Evolutionary conservation across 495 filamentous ascomycete species (phyloP), one percentile per base, ranked within the genome.

Genomic region (Hyaloscypha hepaticicola): DNA sequence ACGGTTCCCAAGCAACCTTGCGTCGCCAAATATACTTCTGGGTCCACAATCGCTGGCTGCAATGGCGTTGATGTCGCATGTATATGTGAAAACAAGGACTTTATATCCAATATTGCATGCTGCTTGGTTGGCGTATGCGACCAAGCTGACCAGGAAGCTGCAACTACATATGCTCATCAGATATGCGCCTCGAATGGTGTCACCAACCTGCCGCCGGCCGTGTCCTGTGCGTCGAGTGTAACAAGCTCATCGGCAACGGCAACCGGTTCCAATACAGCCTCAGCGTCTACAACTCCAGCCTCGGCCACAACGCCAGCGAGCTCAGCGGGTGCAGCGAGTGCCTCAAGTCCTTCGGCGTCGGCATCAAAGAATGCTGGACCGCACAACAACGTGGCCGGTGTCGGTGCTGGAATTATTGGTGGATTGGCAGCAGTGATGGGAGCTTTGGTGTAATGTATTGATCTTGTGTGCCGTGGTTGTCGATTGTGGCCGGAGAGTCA

Each of bases 31-130:
- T 80, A 83, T 51, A 78, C 85, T 7, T 22, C 52, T 8, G 76
- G 74, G 38, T 70, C 73, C 65, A 57, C 69, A 50, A 79, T 80
- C 60, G 83, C 80, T 51, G 65, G 75, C 63, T 93, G 90, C 75
- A 75, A 77, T 16, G 59, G 68, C 19, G 69, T 81, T 55, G 83
- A 92, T 63, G 72, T 85, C 65, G 68, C 74, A 41, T 96, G 92
- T 73, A 91, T 93, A 69, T 96, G 92, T 77, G 69, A 64, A 12
- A 77, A 82, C 73, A 67, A 73, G 6, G 71, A 72, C 9, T 90
- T 90, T 78, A 79, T 96, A 63, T 68, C 52, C 38, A 66, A 74
- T 33, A 85, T 95, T 62, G 76, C 85, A 29, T 90, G 88, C 78
- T 96, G 92, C 72, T 78, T 96, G 7, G 71, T 74, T 26, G 71